Base-by-base conservation (phyloP, 176 grass and related monocot genomes). In the Triticum dicoccoides region DNA sequence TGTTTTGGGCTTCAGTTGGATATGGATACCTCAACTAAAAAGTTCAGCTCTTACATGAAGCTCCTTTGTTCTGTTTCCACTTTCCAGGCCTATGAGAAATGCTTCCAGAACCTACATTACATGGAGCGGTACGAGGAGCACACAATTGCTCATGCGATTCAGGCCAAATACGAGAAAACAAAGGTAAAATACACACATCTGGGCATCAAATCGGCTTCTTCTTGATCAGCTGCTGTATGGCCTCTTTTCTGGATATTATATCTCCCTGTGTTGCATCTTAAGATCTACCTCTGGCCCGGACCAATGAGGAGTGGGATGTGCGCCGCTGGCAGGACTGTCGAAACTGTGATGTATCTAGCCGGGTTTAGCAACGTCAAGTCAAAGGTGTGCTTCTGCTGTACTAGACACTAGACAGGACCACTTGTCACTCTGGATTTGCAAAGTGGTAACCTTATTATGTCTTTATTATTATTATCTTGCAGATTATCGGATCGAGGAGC, bases 401-500 rank as follows among this genome's bases (percentile, higher is more conserved):
- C 23, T 82, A 45, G 35, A 47, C 30, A 58, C 17, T 5, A 54
- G 51, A 18, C 51, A 54, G 5, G 51, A n/a, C 30, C 61, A 45
- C 9, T 82, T 78, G 27, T 62, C 35, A 12, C 42, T 81, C 65
- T 71, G 30, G 6, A 33, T 63, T 54, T 77, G 54, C 3, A 20
- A 61, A 27, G 15, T 91, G 38, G 25, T 69, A 13, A 81, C 59
- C 71, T 61, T 32, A 45, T 61, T 30, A 42, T 73, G 9, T 44
- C 2, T 58, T 1, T 67, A 54, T 54, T 54, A 18, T 54, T 62
- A 33, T 83, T 5, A 4, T 29, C 41, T 78, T 71, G 61, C 88
- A 96, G 92, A 96, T 98, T 79, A 94, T 98, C 85, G 93, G 96
- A 71, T 98, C 96, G n/a, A 98, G 93, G 82, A 98, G 91, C 82